Base-by-base conservation (phyloP, 352 stramenopile species). In the Elongisporangium undulatum region DNA sequence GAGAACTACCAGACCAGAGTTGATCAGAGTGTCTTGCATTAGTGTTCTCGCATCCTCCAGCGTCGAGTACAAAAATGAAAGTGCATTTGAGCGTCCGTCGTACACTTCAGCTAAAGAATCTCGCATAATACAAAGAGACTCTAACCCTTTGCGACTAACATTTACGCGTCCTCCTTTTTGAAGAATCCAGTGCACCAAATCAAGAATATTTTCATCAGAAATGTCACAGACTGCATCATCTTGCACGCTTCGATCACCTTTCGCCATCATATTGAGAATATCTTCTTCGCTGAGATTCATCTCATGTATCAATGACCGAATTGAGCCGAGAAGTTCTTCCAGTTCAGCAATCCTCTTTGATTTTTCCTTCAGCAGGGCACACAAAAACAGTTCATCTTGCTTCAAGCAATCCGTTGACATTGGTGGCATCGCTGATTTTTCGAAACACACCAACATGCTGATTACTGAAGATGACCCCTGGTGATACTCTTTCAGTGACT, bases 341-440 rank as follows among this genome's bases (percentile, higher is more conserved):
- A 82, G 58, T 53, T 92, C 77, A 3, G 61, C 60, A 22, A 87
- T 60, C 13, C 83, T 77, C 45, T 76, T 82, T 5, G 71, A 63
- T 54, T 92, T 91, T 49, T 93, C 83, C 45, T 78, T 76, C 20
- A 82, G 57, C 39, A 95, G 66, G 2, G 59, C 60, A 19, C 69
- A 77, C 20, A 89, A 41, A 34, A 90, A 21, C 45, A 71, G 52
- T 15, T 79, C 61, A 23, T 87, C 76, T 26, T 66, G 67, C 22
- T 74, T 66, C 20, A 79, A 54, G 34, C 55, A 66, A 39, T 55
- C 48, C 7, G 20, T 55, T 17, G 71, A 73, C 10, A 86, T 51
- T 12, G 56, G 24, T 64, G 29, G 34, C 52, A 48, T 58, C 56
- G 15, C 62, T 56, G 26, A 22, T 2, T 68, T 61, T 24, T 52